Evolutionary conservation across 176 grass and related monocot species (phyloP), one percentile per base, ranked within the genome.

Genomic region (maize (Zea mays)): DNA sequence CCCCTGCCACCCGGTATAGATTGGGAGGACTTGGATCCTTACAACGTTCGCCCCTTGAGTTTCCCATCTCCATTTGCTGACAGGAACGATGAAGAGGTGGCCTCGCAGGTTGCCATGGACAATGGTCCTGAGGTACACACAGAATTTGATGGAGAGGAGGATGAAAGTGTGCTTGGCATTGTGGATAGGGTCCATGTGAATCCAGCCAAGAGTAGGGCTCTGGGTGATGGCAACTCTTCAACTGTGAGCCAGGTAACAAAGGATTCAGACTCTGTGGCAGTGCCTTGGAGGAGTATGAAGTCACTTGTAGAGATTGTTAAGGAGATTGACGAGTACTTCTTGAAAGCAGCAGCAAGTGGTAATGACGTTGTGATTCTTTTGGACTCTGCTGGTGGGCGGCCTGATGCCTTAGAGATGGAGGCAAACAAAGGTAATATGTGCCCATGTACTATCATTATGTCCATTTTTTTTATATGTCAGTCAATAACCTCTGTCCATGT

Each of bases 251-350:
- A 83, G 86, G 50, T 90, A 48, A 91, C 96, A 61, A 93, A 96
- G 60, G 88, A 93, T 17, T 89, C 86, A 16, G 86, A 91, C 27
- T 64, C 85, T 83, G 79, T 73, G 10, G 62, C 63, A 3, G 47
- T 80, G 13, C 79, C 62, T 8, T 92, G 69, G 90, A 87, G 72
- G 68, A 89, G 57, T 71, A 83, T 84, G 60, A 89, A 77, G 79
- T 90, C 90, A 49, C 81, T 99, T 55, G 65, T 85, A 10, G 85
- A 76, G 66, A 89, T 99, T 69, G 82, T 87, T 45, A 96, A 89
- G 79, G 92, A 99, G 78, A 85, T 99, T 43, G 96, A 99, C 69
- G 92, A 96, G 41, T 94, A 90, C 75, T 96, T 99, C 83, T 83
- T 99, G 76, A 99, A 89, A 88, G 96, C 96, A 45, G 96, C 92